Evolutionary conservation across 2,329 filamentous ascomycete genomes (phyloP).

Genomic region (Verticillium nonalfalfae): DNA sequence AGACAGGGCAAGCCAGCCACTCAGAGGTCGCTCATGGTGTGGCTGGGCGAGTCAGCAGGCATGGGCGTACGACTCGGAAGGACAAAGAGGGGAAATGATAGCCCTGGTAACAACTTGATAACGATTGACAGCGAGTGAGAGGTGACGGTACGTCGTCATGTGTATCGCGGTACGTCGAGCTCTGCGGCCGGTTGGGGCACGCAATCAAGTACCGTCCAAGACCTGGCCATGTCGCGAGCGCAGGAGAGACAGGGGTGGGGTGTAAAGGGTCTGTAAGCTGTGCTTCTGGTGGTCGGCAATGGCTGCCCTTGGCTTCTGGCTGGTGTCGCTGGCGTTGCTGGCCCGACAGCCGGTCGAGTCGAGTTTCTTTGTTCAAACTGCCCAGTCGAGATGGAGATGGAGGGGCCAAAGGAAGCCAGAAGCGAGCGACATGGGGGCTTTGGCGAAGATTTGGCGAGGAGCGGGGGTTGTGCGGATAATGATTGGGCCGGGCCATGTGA

Average conservation of each 20-base stretch:
- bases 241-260: neutral
- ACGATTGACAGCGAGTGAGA: neutral
- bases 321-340: neutral
- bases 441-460: neutral
- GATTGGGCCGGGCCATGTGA: conserved; percentile 36
- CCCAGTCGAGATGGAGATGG: neutral
- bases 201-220: conserved; percentile 5
- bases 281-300: neutral
- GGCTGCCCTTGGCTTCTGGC: neutral
- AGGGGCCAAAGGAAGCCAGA: neutral
- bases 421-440: neutral
- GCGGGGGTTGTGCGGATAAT: conserved; percentile 8
- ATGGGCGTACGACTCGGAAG: conserved; percentile 8
- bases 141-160: conserved; percentile 5
- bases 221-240: conserved; percentile 9
- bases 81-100: neutral
- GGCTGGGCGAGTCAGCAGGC: conserved; percentile 5
- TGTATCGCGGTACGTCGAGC: conserved; percentile 4
- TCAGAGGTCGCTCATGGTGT: conserved; percentile 3
- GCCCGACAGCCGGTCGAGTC: neutral
- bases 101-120: neutral
- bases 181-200: conserved; percentile 3
- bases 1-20: conserved; percentile 1
- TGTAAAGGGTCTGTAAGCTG: neutral
- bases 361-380: neutral